Evolutionary conservation across 2,329 filamentous ascomycete genomes (phyloP), one percentile per base, ranked within the genome.

Genomic region (Stachybotrys elegans): DNA sequence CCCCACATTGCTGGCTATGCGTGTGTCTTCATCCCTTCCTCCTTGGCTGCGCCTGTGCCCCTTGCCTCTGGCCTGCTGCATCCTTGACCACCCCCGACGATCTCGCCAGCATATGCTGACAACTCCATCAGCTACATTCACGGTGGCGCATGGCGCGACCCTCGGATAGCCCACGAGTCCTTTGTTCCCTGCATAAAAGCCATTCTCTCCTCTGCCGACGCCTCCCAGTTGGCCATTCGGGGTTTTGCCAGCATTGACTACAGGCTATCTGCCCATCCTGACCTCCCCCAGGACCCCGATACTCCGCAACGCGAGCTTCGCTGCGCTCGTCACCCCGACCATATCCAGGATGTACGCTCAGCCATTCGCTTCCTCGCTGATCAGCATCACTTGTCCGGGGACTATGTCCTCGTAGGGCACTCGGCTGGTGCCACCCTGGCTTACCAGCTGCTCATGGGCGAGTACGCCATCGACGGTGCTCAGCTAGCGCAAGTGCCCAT

Each of bases 241-340:
- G 83, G 76, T 47, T 78, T 86, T 56, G 77, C 81, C 22, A 83
- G 81, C 36, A 63, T 84, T 45, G 76, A 81, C 55, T 84, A 84
- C 63, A 71, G 79, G 8, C 74, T 84, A 44, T 81, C 78, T 0
- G 69, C 75, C 5, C 57, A 72, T 40, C 73, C 77, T 4, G 66
- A 66, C 21, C 60, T 66, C 23, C 70, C 72, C 13, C 64, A 67
- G 39, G 57, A 61, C 39, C 48, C 58, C 22, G 47, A 43, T 13
- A 61, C 56, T 13, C 55, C 57, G 16, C 48, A 36, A 8, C 41
- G 46, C 3, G 58, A 65, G 43, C 52, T 61, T 14, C 68, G 75
- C 19, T 66, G 65, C 38, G 79, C 75, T 4, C 57, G 57, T 35
- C 79, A 85, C 53, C 82, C 82, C 1, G 71, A 76, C 37, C 82